phyloP scores from a whole-genome alignment of 2,329 filamentous ascomycete species.

The Nothophaeocryptopus gaeumannii region DNA sequence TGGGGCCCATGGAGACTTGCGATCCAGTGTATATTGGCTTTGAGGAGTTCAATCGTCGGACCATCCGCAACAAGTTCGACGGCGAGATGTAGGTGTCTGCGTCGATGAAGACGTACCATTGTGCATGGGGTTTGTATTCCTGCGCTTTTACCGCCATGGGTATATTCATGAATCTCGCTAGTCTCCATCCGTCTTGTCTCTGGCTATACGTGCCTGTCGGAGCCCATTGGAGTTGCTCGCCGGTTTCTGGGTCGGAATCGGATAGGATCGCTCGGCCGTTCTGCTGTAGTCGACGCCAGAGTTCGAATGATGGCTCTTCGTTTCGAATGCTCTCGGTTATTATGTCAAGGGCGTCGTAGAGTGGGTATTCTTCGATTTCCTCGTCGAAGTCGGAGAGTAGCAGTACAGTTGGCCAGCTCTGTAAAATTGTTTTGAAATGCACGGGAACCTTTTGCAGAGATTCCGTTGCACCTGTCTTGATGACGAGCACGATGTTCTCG shows the following conservation, averaged over 20 bases:
- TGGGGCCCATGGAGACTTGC: conserved; percentile 44
- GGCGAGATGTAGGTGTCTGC: conserved; percentile 49
- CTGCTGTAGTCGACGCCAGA: conserved; percentile 19
- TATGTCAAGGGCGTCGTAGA: conserved; percentile 26
- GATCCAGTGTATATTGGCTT: conserved; percentile 50
- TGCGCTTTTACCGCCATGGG: conserved; percentile 39
- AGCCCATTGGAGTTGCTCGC: conserved; percentile 17
- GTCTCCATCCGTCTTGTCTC: conserved; percentile 29
- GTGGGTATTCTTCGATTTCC: conserved; percentile 37
- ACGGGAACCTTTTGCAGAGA: conserved; percentile 51
- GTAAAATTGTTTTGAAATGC: conserved; percentile 52
- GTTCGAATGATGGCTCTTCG: conserved; percentile 20
- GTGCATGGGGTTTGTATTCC: conserved; percentile 37
- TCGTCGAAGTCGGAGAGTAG: conserved; percentile 51
- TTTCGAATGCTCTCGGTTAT: conserved; percentile 18
- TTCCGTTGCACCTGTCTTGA: conserved; percentile 58
- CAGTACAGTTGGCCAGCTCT: conserved; percentile 48
- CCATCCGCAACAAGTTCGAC: conserved; percentile 43
- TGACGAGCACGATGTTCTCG: conserved; percentile 50
- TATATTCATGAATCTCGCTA: conserved; percentile 53
- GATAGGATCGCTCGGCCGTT: conserved; percentile 27
- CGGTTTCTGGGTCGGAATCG: conserved; percentile 12
- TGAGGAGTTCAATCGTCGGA: conserved; percentile 45
- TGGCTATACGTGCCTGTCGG: conserved; percentile 12
- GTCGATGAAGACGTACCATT: conserved; percentile 55